Evolutionary conservation across 345 rosid genomes (phyloP), one percentile per base, ranked within the genome.

Genomic region (Luvunga scandens): DNA sequence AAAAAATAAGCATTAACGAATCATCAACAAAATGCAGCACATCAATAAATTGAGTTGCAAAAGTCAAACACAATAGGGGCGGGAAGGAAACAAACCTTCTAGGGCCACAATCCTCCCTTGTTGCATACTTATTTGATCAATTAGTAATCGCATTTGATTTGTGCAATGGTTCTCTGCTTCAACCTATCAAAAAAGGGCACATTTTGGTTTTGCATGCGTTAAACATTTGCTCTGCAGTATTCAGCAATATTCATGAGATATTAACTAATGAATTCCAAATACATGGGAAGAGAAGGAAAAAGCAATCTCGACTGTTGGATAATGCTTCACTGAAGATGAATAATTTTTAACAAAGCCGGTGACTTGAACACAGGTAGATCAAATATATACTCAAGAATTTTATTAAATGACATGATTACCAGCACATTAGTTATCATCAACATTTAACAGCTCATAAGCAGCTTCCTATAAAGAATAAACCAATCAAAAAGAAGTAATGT

Each of bases 151-250:
- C 91, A 83, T 85, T 89, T 94, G 94, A 84, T 88, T 87, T 4
- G 97, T 86, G 76, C 98, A 94, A 71, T 86, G 92, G 80, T 82
- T 90, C 84, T 96, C 98, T 0, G 98, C 86, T 76, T 96, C 98
- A 79, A 96, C 77, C 97, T 95, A 82, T 74, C 25, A 65, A 60
- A 33, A 66, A 22, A 72, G 2, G 33, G 69, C 50, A 36, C 21
- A 45, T 33, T 2, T 31, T 53, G n/a, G 24, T 60, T 50, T 39
- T 39, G 45, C 13, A 39, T 9, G 13, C 13, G 10, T 2, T 39
- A 39, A 39, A 39, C 13, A 39, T 39, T 9, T 39, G 45, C 45
- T 9, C 42, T 22, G 5, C 9, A 39, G 72, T 42, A 13, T 42
- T 12, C 50, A 42, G 50, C 50, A 42, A 42, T 10, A 42, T 42